Evolutionary conservation across 164 flowering plant genomes (phyloP).

Genomic region (Aristolochia contorta): DNA sequence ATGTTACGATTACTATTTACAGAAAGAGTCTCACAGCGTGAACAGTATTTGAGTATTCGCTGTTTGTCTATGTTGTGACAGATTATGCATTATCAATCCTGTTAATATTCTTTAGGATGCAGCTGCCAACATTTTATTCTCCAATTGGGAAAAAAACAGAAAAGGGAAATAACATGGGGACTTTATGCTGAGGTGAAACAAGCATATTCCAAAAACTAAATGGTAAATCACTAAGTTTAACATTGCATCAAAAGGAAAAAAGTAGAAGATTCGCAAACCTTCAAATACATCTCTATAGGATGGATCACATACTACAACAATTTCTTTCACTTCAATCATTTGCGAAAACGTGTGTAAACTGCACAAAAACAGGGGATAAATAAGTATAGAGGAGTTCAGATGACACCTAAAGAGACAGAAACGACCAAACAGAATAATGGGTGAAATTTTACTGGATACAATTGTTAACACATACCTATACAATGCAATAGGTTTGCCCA

Average conservation of each 20-base stretch:
- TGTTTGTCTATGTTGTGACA: too few relatives aligned
- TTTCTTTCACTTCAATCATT: constrained; percentile 82
- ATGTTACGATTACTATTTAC: too few relatives aligned
- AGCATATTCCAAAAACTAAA: background rate
- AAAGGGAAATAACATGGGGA: background rate
- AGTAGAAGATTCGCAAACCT: constrained; percentile 35
- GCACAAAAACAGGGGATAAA: constrained; percentile 18
- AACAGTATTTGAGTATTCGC: too few relatives aligned
- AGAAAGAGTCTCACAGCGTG: too few relatives aligned
- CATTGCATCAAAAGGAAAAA: constrained; percentile 1
- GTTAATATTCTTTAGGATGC: too few relatives aligned
- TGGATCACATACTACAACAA: constrained; percentile 95
- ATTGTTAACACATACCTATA: constrained; percentile 42
- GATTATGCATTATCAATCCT: too few relatives aligned
- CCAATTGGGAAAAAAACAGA: too few relatives aligned
- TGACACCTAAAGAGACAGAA: background rate
- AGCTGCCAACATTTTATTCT: too few relatives aligned
- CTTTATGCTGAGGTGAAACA: background rate
- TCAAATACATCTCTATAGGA: constrained; percentile 82
- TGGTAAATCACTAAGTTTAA: background rate
- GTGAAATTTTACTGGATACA: too few relatives aligned
- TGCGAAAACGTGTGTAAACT: constrained; percentile 79
- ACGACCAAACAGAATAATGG: background rate
- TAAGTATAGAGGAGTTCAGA: background rate
- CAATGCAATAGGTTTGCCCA: constrained; percentile 88